Conservation (phyloP, 345 rosid genomes). For the Turnera subulata region DNA sequence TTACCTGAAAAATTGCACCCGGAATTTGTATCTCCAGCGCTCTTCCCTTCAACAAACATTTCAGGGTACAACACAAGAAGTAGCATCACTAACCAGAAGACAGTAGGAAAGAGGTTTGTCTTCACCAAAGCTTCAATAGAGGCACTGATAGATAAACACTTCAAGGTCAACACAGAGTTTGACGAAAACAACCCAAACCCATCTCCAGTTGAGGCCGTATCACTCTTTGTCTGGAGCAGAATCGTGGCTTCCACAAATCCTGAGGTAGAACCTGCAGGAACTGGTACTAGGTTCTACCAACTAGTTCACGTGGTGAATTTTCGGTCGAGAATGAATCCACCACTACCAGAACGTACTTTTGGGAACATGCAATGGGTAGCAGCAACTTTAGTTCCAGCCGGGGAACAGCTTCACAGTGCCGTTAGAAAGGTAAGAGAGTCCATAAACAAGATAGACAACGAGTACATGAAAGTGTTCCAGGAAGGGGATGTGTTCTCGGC, state of each 20-base stretch:
- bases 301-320: neutral
- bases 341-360: neutral
- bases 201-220: neutral
- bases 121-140: neutral
- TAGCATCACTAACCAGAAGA: neutral
- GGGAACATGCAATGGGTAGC: neutral
- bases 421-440: neutral
- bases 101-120: neutral
- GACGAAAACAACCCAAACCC: neutral
- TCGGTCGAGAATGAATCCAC: neutral
- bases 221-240: neutral
- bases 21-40: conserved; percentile 18
- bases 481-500: neutral
- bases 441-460: neutral
- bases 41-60: conserved; percentile 27
- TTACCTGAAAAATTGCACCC: conserved; percentile 5
- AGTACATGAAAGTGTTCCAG: neutral
- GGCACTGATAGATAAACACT: neutral
- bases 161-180: neutral
- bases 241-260: neutral
- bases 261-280: neutral
- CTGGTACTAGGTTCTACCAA: neutral
- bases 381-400: neutral
- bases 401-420: neutral
- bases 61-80: conserved; percentile 14